Evolutionary conservation across 345 rosid genomes (phyloP), one percentile per base, ranked within the genome.

Genomic region (Pelargonium nanum): DNA sequence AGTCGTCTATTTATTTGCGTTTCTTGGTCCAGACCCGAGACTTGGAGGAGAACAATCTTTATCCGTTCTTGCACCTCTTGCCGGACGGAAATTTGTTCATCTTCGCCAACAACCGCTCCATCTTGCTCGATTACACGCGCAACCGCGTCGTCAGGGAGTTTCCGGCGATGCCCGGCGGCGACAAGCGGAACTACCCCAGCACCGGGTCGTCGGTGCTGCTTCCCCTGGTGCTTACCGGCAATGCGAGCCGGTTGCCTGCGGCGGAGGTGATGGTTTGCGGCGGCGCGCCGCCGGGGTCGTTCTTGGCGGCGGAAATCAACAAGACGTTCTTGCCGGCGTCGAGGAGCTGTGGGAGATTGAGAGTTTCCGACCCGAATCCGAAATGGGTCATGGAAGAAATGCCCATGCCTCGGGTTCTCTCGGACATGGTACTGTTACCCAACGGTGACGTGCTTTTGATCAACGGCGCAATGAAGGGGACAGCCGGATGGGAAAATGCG

Each of bases 221-320:
- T 66, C 95, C 97, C 30, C 25, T 89, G 44, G 59, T 62, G 30
- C 66, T 81, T 34, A 65, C 56, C 50, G 72, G 72, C 19, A 60
- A 25, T 0, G 57, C 13, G 25, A 22, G 3, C 48, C 15, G 2
- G 2, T 19, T 22, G 17, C 63, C 73, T 0, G 59, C 72, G 22
- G 90, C 84, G 1, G 96, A 91, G 78, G 86, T 91, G 28, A 74
- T 91, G 79, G 72, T 87, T 0, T 91, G 97, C 60, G 96, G 93
- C 4, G 96, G 94, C 0, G 74, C 97, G 24, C 85, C 84, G 1
- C 64, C 80, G 0, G 89, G 89, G 5, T 75, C 89, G 0, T 83
- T 74, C 60, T 30, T 65, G 1, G 78, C 72, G 60, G 68, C 95
- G 26, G 70, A 74, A n/a, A 59, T 61, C 53, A 48, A 63, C 24